Evolutionary conservation across 2,329 filamentous ascomycete genomes (phyloP).

Genomic region (Teratosphaeriaceae sp.): DNA sequence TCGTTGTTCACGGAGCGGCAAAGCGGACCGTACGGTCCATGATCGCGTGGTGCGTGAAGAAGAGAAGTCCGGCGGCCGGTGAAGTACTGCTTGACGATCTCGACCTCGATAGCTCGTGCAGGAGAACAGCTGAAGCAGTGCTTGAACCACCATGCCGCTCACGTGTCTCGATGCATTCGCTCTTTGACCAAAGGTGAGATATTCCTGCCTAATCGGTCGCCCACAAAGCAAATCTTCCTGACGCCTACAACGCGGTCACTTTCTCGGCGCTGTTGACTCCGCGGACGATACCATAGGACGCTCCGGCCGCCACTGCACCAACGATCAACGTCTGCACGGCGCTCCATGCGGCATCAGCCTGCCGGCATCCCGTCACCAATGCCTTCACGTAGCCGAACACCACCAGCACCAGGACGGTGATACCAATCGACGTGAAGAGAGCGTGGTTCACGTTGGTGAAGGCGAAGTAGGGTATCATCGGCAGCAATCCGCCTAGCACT

Average conservation of each 20-base stretch:
- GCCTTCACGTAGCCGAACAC: conserved; percentile 47
- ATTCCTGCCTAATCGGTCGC: too few relatives aligned
- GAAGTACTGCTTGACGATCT: too few relatives aligned
- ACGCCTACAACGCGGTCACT: not conserved
- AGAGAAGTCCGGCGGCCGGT: too few relatives aligned
- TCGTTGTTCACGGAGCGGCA: not conserved
- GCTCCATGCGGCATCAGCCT: conserved; percentile 20
- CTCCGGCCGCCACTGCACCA: conserved; percentile 31
- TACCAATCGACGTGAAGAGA: conserved; percentile 45
- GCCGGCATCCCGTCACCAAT: conserved; percentile 19
- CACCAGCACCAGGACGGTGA: conserved; percentile 44
- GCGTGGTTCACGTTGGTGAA: conserved; percentile 34
- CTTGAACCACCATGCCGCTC: too few relatives aligned
- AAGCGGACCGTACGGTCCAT: not conserved
- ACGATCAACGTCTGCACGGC: conserved; percentile 31
- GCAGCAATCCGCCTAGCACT: conserved; percentile 31
- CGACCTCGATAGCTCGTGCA: too few relatives aligned
- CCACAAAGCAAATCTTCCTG: not conserved
- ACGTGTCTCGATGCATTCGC: too few relatives aligned
- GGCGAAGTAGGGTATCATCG: conserved; percentile 48
- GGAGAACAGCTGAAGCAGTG: too few relatives aligned
- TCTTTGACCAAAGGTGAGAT: too few relatives aligned
- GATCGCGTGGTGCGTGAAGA: not conserved
- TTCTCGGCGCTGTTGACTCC: conserved; percentile 15
- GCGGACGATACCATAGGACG: conserved; percentile 35